Evolutionary conservation across 2,329 filamentous ascomycete species (phyloP), one percentile per base, ranked within the genome.

Genomic region (Colletotrichum endophyticum): DNA sequence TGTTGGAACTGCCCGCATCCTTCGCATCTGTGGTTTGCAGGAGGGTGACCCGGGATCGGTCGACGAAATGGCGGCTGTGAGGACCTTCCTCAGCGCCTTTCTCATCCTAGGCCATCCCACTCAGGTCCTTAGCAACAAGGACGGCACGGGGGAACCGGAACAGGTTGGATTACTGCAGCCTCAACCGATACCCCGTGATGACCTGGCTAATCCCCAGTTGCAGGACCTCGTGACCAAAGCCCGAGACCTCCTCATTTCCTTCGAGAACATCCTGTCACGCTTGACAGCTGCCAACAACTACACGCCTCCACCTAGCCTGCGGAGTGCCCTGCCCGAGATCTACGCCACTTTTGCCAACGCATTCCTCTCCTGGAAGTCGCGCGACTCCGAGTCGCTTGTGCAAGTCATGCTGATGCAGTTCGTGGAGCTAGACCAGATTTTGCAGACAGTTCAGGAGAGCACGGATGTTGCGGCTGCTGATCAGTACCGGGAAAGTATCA

Each of bases 331-430:
- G 22, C 90, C 93, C 0, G 91, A 95, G 79, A 89, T 92, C 2
- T 95, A 96, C 81, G 91, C 93, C 36, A 91, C 93, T 0, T 97
- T 95, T 79, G 92, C 94, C 80, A 94, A 94, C 70, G 94, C 94
- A 2, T 96, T 97, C 81, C 94, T 95, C 76, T 92, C 94, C 5
- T 97, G 95, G 95, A 95, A 96, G 84, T 93, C 95, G 3, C 91
- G 94, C 69, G 95, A 96, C 82, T 95, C 94, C 0, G 93, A 93
- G 70, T 93, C 94, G 0, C 87, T 97, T 6, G 92, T 96, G 69
- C 94, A 96, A 80, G 93, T 95, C 72, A 96, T 97, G 95, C 89
- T 96, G n/a, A 90, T 95, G 81, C 94, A 95, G 78, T 96, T 96
- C 83, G 94, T 96, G 22, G 95, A 96, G 82, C 90, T 97, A 3